Percentiles rank a stretch among this genome's conserved stretches.
Evolutionary conservation across 441 rosid species (phyloP).

Genomic region (Populus hybrid): DNA sequence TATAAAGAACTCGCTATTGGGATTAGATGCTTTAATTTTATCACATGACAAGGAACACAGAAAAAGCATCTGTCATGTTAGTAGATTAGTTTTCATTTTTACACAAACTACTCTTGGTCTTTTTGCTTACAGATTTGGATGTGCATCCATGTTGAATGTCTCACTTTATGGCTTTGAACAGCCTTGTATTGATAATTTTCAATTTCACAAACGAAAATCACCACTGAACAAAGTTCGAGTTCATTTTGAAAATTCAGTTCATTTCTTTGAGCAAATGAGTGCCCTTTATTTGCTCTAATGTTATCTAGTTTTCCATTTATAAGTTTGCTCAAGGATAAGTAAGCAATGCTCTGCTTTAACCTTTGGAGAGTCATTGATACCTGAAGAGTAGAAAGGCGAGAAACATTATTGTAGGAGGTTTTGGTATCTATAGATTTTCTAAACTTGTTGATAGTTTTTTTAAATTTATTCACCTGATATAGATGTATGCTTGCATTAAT

Average conservation of each 20-base stretch:
- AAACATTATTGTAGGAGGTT: not conserved
- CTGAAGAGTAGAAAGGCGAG: not conserved
- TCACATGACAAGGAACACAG: not conserved
- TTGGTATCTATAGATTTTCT: not conserved
- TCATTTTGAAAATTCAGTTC: not conserved
- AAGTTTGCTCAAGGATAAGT: not conserved
- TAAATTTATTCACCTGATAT: not conserved
- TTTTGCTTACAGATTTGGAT: not conserved
- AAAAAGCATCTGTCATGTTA: not conserved
- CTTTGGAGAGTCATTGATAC: not conserved
- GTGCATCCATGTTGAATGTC: not conserved
- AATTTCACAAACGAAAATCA: not conserved
- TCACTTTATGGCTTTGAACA: not conserved
- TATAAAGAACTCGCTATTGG: not conserved
- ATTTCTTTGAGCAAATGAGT: not conserved
- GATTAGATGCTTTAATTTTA: not conserved
- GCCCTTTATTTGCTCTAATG: not conserved
- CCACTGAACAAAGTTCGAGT: not conserved
- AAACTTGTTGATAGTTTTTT: not conserved
- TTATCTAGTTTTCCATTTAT: not conserved
- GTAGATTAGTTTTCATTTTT: not conserved
- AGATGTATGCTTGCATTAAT: not conserved
- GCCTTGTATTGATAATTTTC: not conserved
- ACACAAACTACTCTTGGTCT: not conserved
- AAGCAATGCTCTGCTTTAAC: constrained; percentile 1